Base-by-base conservation (phyloP, 2,329 filamentous ascomycete species). In the Tolypocladium guangdongense region DNA sequence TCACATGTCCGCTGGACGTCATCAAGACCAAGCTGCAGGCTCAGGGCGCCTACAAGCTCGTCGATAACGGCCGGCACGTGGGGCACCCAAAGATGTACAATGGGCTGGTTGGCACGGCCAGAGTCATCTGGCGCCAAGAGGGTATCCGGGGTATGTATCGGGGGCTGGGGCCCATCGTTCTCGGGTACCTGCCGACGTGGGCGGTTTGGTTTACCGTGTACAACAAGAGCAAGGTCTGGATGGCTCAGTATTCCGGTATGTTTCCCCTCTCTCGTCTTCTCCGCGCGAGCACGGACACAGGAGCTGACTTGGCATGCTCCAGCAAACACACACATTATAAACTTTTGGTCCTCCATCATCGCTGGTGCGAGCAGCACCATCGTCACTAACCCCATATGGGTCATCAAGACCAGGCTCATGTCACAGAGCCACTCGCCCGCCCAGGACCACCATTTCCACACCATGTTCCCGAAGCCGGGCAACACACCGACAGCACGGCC, bases 21-120 rank as follows among this genome's bases (percentile, higher is more conserved):
- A 97, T 99, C 71, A 99, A 99, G 76, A 99, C 93, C 46, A 97
- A 96, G 71, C 74, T 99, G 56, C 93, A 99, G 69, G 92, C 91
- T 18, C 93, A 97, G 68, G 92, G 92, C 58, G 88, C 90, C 22
- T 95, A 95, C 69, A 61, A 69, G 60, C 78, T 73, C 59, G 70
- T 69, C 65, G 77, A 73, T 62, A 73, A 74, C 58, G 75, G 70
- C 56, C 68, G 68, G 52, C 74, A 75, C 66, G 74, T 73, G 32
- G 74, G 74, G 32, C 76, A 78, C 55, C 70, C 73, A 24, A 75
- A 74, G 76, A 74, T 93, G 50, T 99, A 99, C 68, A 84, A 86
- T 57, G 93, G 93, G 7, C 79, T 99, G 63, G 65, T 95, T 10
- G 93, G 93, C 45, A 97, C 92, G 0, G 90, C 88, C 32, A 83